These are phyloP conservation scores for Syzygium malaccense DNA, from an alignment of 441 rosid species.

Conservation along the genomic window DNA sequence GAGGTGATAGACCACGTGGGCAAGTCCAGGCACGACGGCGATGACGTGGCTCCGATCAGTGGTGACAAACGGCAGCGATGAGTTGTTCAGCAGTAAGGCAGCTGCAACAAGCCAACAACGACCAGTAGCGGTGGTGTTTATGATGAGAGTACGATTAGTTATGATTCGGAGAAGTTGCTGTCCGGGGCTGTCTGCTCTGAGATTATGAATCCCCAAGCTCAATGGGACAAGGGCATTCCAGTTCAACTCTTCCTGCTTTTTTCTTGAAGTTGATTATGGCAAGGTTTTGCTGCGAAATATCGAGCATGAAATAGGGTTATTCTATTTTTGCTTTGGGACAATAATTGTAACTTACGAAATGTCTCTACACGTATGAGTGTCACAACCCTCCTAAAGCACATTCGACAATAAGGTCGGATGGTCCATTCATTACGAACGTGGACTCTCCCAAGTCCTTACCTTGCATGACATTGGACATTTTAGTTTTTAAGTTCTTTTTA, in stretches of 20 bases:
- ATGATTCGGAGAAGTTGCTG: neutral
- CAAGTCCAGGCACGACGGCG: constrained; percentile 8
- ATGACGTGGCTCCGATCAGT: neutral
- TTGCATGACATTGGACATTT: too few species aligned
- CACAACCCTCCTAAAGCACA: too few species aligned
- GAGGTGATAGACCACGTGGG: too few species aligned
- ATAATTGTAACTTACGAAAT: neutral
- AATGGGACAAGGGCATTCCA: neutral
- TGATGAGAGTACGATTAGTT: neutral
- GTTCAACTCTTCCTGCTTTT: neutral
- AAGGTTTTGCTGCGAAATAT: neutral
- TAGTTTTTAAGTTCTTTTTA: too few species aligned
- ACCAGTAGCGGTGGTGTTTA: neutral
- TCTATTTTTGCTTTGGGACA: neutral
- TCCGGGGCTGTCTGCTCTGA: neutral
- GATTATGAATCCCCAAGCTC: neutral
- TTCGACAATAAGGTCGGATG: too few species aligned
- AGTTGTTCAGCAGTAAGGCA: neutral
- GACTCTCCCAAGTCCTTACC: too few species aligned
- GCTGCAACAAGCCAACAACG: neutral
- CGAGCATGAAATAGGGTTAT: neutral
- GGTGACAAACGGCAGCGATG: neutral
- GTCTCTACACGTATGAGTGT: neutral
- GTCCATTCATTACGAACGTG: too few species aligned
- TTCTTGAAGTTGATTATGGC: neutral